Base-by-base conservation (phyloP, 768 basidiomycete genomes). In the Calocybe gangraenosa region DNA sequence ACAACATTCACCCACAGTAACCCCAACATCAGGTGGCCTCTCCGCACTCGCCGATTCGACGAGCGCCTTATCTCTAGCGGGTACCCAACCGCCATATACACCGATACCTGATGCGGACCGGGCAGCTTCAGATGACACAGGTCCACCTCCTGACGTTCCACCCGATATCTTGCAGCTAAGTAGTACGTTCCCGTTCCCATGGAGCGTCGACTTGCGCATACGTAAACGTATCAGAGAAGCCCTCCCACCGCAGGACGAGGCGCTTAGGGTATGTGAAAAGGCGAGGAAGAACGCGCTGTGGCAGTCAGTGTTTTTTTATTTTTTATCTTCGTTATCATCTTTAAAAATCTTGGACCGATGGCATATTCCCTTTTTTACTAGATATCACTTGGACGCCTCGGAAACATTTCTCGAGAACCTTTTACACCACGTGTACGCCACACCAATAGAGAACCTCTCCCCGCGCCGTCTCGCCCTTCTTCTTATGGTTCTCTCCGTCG, bases 401-500 rank as follows among this genome's bases (percentile, higher is more conserved):
- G 79, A 82, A 54, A 83, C 81, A 0, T 83, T 81, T 64, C 69
- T 85, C 32, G 79, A 81, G 32, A 83, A 85, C 59, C 69, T 85
- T 34, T 62, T 85, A 3, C 78, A 82, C 55, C 82, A 84, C 59
- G 79, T 82, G 50, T 87, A 85, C 60, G 72, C 71, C 25, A 77
- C 76, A 4, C 71, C 75, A 30, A 71, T 82, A 33, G 70, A 78
- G 57, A 73, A 77, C 37, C 68, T 85, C 42, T 78, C 79, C 52
- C 83, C 85, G 34, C 70, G 85, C 53, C 70, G 83, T 33, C 71
- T 87, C 5, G 80, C 84, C 3, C 69, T 87, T 10, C 67, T 86
- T 28, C 69, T 84, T 50, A 84, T 87, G 74, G 75, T 86, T 55
- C 75, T 87, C 47, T 81, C 85, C 20, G 81, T 87, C 38, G 85